These are phyloP conservation scores for Ceratobasidium sp. DNA, from an alignment of 1,284 basidiomycete genomes.

Conservation along the genomic window DNA sequence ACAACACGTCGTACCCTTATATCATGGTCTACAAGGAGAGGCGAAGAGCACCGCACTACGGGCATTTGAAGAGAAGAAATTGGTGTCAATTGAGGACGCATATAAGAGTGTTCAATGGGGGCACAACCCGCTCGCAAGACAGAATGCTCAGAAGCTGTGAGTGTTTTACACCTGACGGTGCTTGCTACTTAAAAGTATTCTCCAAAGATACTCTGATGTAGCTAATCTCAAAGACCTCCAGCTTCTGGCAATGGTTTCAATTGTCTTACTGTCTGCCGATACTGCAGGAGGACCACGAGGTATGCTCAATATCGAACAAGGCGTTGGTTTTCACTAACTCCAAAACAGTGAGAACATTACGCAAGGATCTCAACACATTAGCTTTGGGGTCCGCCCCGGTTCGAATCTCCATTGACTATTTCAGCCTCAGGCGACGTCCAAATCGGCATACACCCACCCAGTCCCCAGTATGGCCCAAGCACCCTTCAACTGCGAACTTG, in stretches of 20 bases:
- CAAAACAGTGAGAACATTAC: constrained; percentile 2
- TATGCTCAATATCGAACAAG: constrained; percentile 11
- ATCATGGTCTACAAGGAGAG: constrained; percentile 34
- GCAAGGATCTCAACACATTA: constrained; percentile 19
- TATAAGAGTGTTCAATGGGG: constrained; percentile 44
- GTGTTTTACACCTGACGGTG: not conserved
- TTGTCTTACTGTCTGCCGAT: constrained; percentile 44
- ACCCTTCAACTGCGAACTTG: constrained; percentile 24
- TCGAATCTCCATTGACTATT: constrained; percentile 45
- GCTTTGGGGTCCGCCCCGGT: constrained; percentile 25
- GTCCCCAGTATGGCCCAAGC: constrained; percentile 40
- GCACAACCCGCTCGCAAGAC: constrained; percentile 41
- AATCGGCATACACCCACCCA: constrained; percentile 30
- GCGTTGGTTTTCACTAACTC: not conserved
- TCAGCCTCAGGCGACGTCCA: constrained; percentile 39
- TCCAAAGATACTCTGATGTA: constrained; percentile 42
- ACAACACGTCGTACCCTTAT: constrained; percentile 35
- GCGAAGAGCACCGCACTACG: not conserved
- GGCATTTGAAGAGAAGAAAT: constrained; percentile 18
- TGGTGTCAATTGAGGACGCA: constrained; percentile 28
- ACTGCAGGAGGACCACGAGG: constrained; percentile 36
- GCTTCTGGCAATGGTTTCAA: constrained; percentile 46
- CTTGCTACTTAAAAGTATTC: not conserved
- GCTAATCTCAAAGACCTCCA: constrained; percentile 43
- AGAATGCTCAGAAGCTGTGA: constrained; percentile 32